Percentiles rank a stretch among this genome's conserved stretches.
phyloP scores from a whole-genome alignment of 495 filamentous ascomycete species.

The Neurospora sp. region DNA sequence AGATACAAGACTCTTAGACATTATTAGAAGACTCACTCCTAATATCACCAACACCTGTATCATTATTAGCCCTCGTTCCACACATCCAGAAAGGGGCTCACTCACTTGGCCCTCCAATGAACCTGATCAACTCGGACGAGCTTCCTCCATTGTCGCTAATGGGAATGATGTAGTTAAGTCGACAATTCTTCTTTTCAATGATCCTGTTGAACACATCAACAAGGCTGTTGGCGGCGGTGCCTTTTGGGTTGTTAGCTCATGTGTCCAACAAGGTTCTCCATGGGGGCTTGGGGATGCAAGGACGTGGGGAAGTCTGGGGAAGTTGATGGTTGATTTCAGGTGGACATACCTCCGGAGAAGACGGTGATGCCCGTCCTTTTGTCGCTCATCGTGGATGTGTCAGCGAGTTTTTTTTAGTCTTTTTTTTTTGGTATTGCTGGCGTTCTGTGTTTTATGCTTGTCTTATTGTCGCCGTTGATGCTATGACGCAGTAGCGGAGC shows the following conservation, averaged over 20 bases:
- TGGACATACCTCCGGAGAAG: constrained; percentile 18
- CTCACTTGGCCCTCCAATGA: constrained; percentile 73
- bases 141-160: constrained; percentile 94
- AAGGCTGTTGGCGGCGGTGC: constrained; percentile 85
- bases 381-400: not conserved
- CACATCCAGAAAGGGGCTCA: not conserved
- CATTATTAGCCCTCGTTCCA: not conserved
- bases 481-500: not conserved
- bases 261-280: not conserved
- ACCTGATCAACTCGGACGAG: constrained; percentile 81
- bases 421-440: no score
- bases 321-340: not conserved
- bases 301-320: not conserved
- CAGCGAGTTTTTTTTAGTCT: no score
- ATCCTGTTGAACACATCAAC: constrained; percentile 82
- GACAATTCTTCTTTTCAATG: constrained; percentile 56
- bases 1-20: no score
- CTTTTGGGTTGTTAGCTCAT: constrained; percentile 33
- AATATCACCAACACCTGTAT: constrained; percentile 71
- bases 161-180: constrained; percentile 77
- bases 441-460: not conserved
- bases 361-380: constrained; percentile 14
- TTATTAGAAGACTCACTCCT: constrained; percentile 50
- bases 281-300: not conserved
- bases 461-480: constrained; percentile 4